Percentiles rank a stretch among this genome's conserved stretches.
phyloP scores from a whole-genome alignment of 1,284 basidiomycete species.

The Sporisorium scitamineum region DNA sequence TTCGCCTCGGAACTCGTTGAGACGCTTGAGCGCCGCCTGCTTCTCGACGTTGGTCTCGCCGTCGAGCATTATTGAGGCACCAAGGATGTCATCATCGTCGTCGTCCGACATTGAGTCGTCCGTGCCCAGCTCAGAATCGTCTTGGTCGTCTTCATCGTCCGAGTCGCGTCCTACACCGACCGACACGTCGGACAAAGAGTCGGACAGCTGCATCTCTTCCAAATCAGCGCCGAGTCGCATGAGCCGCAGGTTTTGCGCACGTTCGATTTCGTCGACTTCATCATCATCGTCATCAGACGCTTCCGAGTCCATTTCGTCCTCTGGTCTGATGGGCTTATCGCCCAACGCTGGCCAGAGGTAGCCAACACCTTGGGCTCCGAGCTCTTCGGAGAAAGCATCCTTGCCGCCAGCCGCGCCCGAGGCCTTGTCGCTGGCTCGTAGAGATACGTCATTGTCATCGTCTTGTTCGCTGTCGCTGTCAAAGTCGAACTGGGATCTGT shows the following conservation, averaged over 20 bases:
- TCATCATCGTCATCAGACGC: conserved; percentile 47
- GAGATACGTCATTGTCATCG: conserved; percentile 52
- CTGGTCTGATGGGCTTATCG: conserved; percentile 20
- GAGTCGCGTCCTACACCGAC: conserved; percentile 56
- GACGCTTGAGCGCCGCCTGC: conserved; percentile 50
- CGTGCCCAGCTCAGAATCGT: conserved; percentile 27
- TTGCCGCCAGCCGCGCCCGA: conserved; percentile 8
- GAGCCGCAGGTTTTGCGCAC: conserved; percentile 46
- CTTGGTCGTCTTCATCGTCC: conserved; percentile 41
- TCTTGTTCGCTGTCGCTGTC: conserved; percentile 50
- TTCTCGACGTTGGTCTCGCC: conserved; percentile 59
- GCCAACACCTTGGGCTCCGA: conserved; percentile 50
- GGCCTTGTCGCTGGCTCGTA: conserved; percentile 41
- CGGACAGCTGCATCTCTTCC: conserved; percentile 47
- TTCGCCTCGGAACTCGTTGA: conserved; percentile 80
- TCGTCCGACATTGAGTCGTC: conserved; percentile 35
- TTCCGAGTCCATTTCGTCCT: conserved; percentile 31
- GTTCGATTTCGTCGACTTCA: conserved; percentile 55
- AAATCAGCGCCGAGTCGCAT: conserved; percentile 50
- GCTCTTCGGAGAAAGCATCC: conserved; percentile 25
- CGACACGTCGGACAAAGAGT: conserved; percentile 54
- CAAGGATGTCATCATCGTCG: conserved; percentile 37
- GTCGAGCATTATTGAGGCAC: conserved; percentile 59
- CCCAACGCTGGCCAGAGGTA: conserved; percentile 62
- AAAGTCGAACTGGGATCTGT: conserved; percentile 45